A percentile compares a stretch with the other conserved stretches of the same genome.
These are phyloP conservation scores for Pyrus hybrid DNA, from an alignment of 331 rosid genomes.

Conservation along the genomic window DNA sequence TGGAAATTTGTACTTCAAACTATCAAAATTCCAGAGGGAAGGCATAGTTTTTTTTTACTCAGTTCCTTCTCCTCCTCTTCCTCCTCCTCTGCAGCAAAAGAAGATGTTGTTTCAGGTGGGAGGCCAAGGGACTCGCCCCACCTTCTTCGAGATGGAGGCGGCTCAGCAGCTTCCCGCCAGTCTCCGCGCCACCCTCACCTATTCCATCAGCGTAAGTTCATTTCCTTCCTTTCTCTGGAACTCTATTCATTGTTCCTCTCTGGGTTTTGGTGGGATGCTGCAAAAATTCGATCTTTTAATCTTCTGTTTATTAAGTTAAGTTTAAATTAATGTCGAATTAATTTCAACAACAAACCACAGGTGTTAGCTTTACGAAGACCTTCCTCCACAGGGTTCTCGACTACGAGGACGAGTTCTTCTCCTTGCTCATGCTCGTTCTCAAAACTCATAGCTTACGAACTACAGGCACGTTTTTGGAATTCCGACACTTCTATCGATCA, in stretches of 20 bases:
- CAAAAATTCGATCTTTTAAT: background rate
- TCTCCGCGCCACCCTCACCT: slow-evolving; percentile 80
- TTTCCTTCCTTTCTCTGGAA: background rate
- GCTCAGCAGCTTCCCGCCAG: slow-evolving; percentile 93
- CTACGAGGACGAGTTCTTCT: slow-evolving; percentile 74
- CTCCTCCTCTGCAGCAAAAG: too few relatives aligned
- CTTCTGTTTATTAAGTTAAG: background rate
- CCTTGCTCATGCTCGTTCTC: slow-evolving; percentile 74
- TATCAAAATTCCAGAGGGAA: too few relatives aligned
- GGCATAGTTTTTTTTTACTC: too few relatives aligned
- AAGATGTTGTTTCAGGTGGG: slow-evolving; percentile 88
- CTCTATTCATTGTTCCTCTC: background rate
- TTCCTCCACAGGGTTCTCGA: slow-evolving; percentile 61
- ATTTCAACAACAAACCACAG: slow-evolving; percentile 7
- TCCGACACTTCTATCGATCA: too few relatives aligned
- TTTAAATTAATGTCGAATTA: too few relatives aligned
- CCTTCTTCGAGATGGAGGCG: slow-evolving; percentile 99
- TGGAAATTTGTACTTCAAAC: too few relatives aligned
- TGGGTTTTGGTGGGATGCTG: background rate
- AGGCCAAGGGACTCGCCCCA: slow-evolving; percentile 91
- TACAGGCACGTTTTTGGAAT: slow-evolving; percentile 54
- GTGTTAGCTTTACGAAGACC: slow-evolving; percentile 68
- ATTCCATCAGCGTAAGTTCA: slow-evolving; percentile 63
- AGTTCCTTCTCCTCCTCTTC: too few relatives aligned
- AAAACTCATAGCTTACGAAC: slow-evolving; percentile 79